Conservation (phyloP, 371 early-diverging fungal species). For the Dichotomocladium elegans region DNA sequence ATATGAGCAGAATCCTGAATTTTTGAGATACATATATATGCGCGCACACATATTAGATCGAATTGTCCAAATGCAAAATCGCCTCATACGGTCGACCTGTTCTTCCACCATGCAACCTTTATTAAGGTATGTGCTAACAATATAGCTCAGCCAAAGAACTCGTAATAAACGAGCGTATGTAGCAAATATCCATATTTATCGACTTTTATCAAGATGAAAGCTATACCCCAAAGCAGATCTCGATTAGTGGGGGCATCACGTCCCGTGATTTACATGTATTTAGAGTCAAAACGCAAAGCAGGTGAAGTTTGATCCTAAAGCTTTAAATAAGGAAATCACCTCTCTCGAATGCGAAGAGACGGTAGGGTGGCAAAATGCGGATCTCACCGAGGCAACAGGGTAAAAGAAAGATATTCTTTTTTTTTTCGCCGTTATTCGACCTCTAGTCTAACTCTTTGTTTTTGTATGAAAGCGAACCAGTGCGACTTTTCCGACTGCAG, state of each 20-base stretch:
- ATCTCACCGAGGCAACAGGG: constrained; percentile 52
- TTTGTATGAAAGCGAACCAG: constrained; percentile 39
- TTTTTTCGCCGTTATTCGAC: constrained; percentile 4
- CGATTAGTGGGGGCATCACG: constrained; percentile 73
- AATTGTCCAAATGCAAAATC: constrained; percentile 46
- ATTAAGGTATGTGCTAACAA: constrained; percentile 16
- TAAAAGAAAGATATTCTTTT: constrained; percentile 24
- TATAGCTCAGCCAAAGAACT: not conserved
- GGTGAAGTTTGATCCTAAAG: too few species aligned
- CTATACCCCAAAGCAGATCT: constrained; percentile 83
- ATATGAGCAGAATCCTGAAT: too few species aligned
- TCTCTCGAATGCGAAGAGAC: constrained; percentile 61
- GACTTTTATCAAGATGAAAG: constrained; percentile 86
- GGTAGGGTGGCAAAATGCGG: constrained; percentile 70
- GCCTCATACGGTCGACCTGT: constrained; percentile 31
- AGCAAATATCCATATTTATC: constrained; percentile 72
- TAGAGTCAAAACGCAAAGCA: not conserved
- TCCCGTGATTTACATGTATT: constrained; percentile 52
- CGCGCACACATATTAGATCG: constrained; percentile 46
- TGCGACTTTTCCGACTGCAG: constrained; percentile 64
- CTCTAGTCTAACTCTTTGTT: not conserved
- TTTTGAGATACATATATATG: constrained; percentile 20
- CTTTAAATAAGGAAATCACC: constrained; percentile 38
- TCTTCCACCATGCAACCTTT: constrained; percentile 30
- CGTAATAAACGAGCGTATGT: not conserved